phyloP scores from a whole-genome alignment of 2,329 filamentous ascomycete genomes.

The Pleochaeta shiraiana region DNA sequence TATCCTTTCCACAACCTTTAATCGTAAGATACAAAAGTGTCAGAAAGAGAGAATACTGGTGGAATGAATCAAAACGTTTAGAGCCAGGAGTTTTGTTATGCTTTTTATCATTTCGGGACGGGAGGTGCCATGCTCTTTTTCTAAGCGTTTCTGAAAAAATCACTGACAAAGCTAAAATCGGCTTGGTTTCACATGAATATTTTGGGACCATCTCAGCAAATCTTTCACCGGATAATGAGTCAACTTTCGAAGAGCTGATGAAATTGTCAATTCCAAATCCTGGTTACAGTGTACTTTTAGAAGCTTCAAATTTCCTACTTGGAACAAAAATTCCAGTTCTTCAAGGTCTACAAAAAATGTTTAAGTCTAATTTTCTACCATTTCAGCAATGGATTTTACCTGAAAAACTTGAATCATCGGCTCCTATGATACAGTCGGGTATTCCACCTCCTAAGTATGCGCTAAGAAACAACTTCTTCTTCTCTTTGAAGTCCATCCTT shows the following conservation, averaged over 20 bases:
- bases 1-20: slow-evolving; percentile 1
- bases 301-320: slow-evolving; percentile 17
- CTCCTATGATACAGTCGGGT: not conserved
- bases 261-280: slow-evolving; percentile 6
- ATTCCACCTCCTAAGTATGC: not conserved
- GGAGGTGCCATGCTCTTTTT: not conserved
- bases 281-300: slow-evolving; percentile 12
- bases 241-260: not conserved
- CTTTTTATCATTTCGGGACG: not conserved
- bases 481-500: not conserved
- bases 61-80: slow-evolving; percentile 1
- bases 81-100: not conserved
- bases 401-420: slow-evolving; percentile 1
- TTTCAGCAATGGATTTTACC: slow-evolving; percentile 11
- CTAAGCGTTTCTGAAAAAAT: not conserved
- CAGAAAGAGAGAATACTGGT: slow-evolving; percentile 2
- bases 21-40: not conserved
- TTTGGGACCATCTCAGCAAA: slow-evolving; percentile 11
- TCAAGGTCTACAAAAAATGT: slow-evolving; percentile 15
- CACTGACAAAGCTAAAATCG: not conserved
- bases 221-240: slow-evolving; percentile 5
- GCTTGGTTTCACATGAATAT: slow-evolving; percentile 8
- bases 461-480: not conserved
- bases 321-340: slow-evolving; percentile 16
- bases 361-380: slow-evolving; percentile 9